A percentile compares a stretch with the other conserved stretches of the same genome.
phyloP scores from a whole-genome alignment of 768 basidiomycete species.

The Tylopilus rubrobrunneus region DNA sequence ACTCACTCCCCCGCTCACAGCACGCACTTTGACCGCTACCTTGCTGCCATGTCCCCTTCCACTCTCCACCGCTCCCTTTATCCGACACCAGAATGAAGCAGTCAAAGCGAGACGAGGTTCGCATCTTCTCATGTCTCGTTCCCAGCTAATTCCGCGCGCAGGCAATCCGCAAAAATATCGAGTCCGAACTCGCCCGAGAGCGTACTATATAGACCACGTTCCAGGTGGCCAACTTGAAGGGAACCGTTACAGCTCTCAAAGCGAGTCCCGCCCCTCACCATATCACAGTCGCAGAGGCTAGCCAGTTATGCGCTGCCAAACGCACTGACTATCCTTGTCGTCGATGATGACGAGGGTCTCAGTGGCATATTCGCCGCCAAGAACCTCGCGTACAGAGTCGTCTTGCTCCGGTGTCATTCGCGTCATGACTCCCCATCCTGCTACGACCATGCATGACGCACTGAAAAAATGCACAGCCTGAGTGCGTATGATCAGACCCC shows the following conservation, averaged over 20 bases:
- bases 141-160: constrained; percentile 33
- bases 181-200: constrained; percentile 90
- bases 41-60: constrained; percentile 73
- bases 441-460: constrained; percentile 90
- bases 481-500: constrained; percentile 38
- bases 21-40: constrained; percentile 35
- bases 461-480: constrained; percentile 96
- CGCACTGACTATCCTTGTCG: constrained; percentile 97
- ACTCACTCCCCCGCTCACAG: constrained; percentile 38
- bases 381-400: constrained; percentile 95
- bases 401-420: constrained; percentile 91
- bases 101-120: constrained; percentile 86
- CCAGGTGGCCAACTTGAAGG: constrained; percentile 59
- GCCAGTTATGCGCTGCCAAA: constrained; percentile 97
- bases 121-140: constrained; percentile 21
- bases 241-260: constrained; percentile 94
- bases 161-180: constrained; percentile 99
- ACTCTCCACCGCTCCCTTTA: constrained; percentile 53
- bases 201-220: constrained; percentile 82
- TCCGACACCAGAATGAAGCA: constrained; percentile 85
- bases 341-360: constrained; percentile 96
- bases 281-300: constrained; percentile 97
- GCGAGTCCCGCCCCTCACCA: constrained; percentile 92
- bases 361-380: constrained; percentile 99
- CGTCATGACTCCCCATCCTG: constrained; percentile 99